Evolutionary conservation across 371 early-diverging fungal genomes (phyloP), one percentile per base, ranked within the genome.

Genomic region (Dichotomocladium elegans): DNA sequence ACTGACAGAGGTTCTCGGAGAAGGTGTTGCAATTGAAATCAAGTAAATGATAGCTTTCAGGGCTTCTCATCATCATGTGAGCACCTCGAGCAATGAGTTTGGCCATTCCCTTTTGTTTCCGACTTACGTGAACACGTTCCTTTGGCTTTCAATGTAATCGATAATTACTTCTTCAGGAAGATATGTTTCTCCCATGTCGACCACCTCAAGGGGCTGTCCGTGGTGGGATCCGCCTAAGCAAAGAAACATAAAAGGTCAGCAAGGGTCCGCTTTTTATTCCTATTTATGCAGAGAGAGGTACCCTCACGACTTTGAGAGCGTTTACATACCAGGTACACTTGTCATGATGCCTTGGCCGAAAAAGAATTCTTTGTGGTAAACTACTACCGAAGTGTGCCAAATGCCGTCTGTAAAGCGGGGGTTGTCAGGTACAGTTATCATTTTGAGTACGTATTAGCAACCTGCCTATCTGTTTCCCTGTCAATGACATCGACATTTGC

Each of bases 361-460:
- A 67, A 72, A 94, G 63, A 86, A 89, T 58, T 99, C 99, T 34
- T 67, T 74, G 3, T 89, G 94, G 65, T 78, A 93, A 26, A 92
- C 83, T 24, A 95, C 93, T 4, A 97, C 88, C 0, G 94, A 84
- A 1, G 96, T 97, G 67, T 97, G 98, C 84, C 88, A 90, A 48
- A 90, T 87, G 47, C 86, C 92, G 47, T 89, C 89, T 72, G 77
- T 21, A 34, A 37, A 19, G 34, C n/a, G n/a, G 34, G 34, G n/a
- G n/a, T n/a, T n/a, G n/a, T n/a, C n/a, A n/a, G n/a, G 17, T 15
- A 22, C 24, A 15, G 24, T 12, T 17, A 26, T 15, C 10, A 34
- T 34, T 22, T 37, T 24, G 29, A 1, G 7, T 4, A 24, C 14
- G 14, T 46, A 8, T 27, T 25, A 28, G 10, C 9, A 17, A 28